Conservation (phyloP, 164 flowering plant genomes). For the Pachysandra terminalis region DNA sequence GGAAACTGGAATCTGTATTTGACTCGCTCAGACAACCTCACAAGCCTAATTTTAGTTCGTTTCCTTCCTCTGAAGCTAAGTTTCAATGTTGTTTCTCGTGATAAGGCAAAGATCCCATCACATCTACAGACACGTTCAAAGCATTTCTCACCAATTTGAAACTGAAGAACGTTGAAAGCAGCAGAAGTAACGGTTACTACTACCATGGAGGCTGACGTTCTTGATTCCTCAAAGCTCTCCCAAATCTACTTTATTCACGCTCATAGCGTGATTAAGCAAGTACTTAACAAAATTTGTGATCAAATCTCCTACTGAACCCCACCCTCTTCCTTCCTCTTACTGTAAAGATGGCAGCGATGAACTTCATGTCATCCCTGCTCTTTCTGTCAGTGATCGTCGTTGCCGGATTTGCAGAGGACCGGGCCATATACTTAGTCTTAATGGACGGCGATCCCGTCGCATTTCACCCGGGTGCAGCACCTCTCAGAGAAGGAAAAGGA, state of each 20-base stretch:
- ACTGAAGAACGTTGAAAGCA: neutral
- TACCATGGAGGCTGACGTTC: no score
- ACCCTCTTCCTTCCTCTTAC: no score
- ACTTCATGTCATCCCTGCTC: neutral
- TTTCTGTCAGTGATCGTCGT: neutral
- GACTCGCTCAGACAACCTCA: neutral
- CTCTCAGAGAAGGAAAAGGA: constrained; percentile 16
- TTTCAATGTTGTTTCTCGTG: no score
- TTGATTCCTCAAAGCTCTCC: neutral
- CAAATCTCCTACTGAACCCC: neutral
- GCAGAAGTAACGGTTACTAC: neutral
- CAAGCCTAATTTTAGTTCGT: no score
- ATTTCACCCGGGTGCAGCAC: constrained; percentile 28
- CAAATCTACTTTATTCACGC: constrained; percentile 28
- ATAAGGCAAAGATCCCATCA: no score
- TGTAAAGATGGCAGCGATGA: constrained; percentile 5
- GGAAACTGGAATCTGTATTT: neutral
- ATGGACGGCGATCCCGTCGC: constrained; percentile 72
- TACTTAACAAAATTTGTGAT: neutral
- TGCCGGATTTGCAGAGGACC: constrained; percentile 34
- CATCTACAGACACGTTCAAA: no score
- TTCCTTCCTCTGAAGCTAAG: no score
- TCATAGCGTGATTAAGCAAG: constrained; percentile 13
- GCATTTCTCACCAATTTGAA: no score
- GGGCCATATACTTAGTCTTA: constrained; percentile 53